Base-by-base conservation (phyloP, 78 protist species). In the Acrasis kona region DNA sequence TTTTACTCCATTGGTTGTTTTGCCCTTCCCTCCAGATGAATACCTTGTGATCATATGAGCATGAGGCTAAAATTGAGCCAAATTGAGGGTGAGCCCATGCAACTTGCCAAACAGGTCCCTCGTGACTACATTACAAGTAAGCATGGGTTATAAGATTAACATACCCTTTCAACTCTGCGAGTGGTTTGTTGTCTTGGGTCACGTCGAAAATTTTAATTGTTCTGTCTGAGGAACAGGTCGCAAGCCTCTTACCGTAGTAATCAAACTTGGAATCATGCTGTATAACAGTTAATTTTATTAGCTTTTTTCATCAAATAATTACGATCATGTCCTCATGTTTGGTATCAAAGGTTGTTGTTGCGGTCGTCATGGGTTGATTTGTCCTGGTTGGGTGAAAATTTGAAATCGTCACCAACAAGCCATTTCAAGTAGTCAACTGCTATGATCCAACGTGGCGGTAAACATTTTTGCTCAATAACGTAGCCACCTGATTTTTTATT, bases 101-200 rank as follows among this genome's bases (percentile, higher is more conserved):
- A 10, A 94, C 95, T 67, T 82, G 93, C 99, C 99, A 97, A 34
- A 97, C 98, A 19, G 99, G 98, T 0, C 99, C 99, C 6, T 89
- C 87, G 36, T 96, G 99, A 36, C 95, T 40, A 27, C 36, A 12
- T 32, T 1, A 67, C 36, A 4, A 10, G 10, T 8, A n/a, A 75
- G 19, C 30, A 35, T 65, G 75, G 69, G 42, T 3, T 39, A 5
- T 30, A 27, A 12, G 19, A 2, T 34, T 40, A 36, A 40, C 7
- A 42, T 5, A 7, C 64, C 8, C 80, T 5, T 9, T 70, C 8
- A 7, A 57, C 64, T 37, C 65, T 10, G 68, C 40, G 5, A 35
- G 10, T 5, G 10, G 19, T 75, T n/a, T 9, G n/a, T 4, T 27
- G 19, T 61, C 35, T 5, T 27, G 78, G 40, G 5, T 5, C 30